phyloP scores from a whole-genome alignment of 768 basidiomycete genomes.

The Tylopilus sp. region DNA sequence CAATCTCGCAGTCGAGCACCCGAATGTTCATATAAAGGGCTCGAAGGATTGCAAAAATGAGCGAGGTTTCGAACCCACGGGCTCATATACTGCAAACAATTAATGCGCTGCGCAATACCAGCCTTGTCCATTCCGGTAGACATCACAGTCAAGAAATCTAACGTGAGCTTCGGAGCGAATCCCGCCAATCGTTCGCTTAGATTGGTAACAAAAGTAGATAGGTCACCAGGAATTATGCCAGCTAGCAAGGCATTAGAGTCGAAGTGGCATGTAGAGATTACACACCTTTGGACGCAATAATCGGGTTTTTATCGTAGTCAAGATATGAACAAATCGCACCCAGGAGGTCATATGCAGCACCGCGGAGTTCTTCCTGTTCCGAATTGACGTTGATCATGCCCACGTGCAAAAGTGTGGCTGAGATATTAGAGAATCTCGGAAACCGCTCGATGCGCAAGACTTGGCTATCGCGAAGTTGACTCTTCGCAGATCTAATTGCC shows the following conservation, averaged over 20 bases:
- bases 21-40: conserved; percentile 64
- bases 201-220: conserved; percentile 55
- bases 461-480: conserved; percentile 56
- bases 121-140: conserved; percentile 56
- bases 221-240: conserved; percentile 67
- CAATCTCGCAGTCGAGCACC: conserved; percentile 77
- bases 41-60: conserved; percentile 65
- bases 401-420: conserved; percentile 82
- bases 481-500: conserved; percentile 76
- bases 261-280: neutral
- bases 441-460: conserved; percentile 57
- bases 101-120: conserved; percentile 52
- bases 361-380: conserved; percentile 72
- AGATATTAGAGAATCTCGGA: conserved; percentile 78
- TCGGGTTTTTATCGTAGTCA: conserved; percentile 70
- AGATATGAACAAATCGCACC: conserved; percentile 73
- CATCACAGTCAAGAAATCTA: conserved; percentile 89
- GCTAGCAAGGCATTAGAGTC: conserved; percentile 37
- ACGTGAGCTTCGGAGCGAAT: conserved; percentile 76
- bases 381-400: conserved; percentile 76
- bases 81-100: conserved; percentile 76
- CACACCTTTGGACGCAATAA: conserved; percentile 66
- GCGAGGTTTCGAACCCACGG: conserved; percentile 88
- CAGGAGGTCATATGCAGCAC: conserved; percentile 76
- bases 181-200: conserved; percentile 71